Evolutionary conservation across 2,329 filamentous ascomycete species (phyloP), one percentile per base, ranked within the genome.

Genomic region (Exophiala sideris): DNA sequence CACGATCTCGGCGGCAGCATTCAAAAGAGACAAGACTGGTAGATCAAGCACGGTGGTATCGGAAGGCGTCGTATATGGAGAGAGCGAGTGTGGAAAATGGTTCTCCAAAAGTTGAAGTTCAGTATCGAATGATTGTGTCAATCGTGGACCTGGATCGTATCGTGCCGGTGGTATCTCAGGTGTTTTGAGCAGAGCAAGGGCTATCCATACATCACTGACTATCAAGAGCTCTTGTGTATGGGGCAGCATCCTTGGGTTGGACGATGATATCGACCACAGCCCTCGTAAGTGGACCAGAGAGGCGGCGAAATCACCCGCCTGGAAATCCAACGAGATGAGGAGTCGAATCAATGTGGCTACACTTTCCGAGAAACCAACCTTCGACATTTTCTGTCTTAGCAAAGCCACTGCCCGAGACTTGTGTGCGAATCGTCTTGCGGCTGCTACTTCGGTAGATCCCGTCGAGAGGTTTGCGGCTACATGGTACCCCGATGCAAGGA

Each of bases 191-290:
- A 56, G 38, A 2, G 53, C 48, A 34, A 56, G 46, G 6, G 48
- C 49, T 18, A 56, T 51, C 53, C 53, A 56, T 11, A 49, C 53
- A 24, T 56, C 53, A 14, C 53, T 51, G 42, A 56, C 49, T 24
- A 50, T 24, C 18, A 56, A 36, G 5, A 56, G 48, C 8, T 51
- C 48, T 41, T 56, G 48, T n/a, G 48, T 38, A 12, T 56, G 48
- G 5, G 34, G 9, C 33, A 56, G n/a, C 18, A 48, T 35, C 11
- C 42, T 48, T 2, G 48, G 48, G 3, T 18, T 47, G 16, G 48
- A 51, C 41, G 44, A 36, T 2, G 53, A 42, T 44, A 56, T 56
- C 11, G 48, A 14, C 53, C 48, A 56, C 3, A 56, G 48, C 14
- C 48, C 53, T 14, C 53, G 53, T 24, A 56, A 35, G 33, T 56